Conservation (phyloP, 2,329 filamentous ascomycete genomes). For the Alternaria burnsii region DNA sequence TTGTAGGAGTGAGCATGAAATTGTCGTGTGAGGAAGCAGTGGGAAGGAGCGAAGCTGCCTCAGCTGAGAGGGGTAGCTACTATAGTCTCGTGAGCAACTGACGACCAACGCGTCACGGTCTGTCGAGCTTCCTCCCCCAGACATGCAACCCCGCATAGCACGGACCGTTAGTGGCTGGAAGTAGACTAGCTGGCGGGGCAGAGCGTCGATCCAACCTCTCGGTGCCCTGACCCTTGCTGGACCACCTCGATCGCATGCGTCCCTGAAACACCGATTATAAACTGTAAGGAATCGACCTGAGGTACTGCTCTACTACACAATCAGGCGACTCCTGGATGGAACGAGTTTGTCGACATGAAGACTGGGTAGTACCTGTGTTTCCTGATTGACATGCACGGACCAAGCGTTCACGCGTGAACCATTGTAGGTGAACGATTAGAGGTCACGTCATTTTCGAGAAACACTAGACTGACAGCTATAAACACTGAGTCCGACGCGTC, state of each 20-base stretch:
- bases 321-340: neutral
- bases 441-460: neutral
- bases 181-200: slow-evolving; percentile 29
- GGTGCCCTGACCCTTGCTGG: slow-evolving; percentile 19
- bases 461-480: neutral
- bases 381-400: slow-evolving; percentile 5
- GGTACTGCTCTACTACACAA: neutral
- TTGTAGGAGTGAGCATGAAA: slow-evolving; percentile 25
- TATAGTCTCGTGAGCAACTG: slow-evolving; percentile 33
- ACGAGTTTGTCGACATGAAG: neutral
- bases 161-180: slow-evolving; percentile 23
- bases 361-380: neutral
- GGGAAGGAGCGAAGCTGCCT: slow-evolving; percentile 22
- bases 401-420: slow-evolving; percentile 8
- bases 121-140: slow-evolving; percentile 31
- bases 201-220: slow-evolving; percentile 23
- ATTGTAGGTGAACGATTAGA: neutral
- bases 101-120: no score
- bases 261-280: slow-evolving; percentile 17
- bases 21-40: slow-evolving; percentile 29
- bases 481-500: no score
- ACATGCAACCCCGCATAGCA: slow-evolving; percentile 37
- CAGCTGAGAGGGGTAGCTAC: slow-evolving; percentile 33
- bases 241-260: slow-evolving; percentile 17
- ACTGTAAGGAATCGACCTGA: neutral